phyloP scores from a whole-genome alignment of 306 rosid species.

The Coriaria nepalensis region DNA sequence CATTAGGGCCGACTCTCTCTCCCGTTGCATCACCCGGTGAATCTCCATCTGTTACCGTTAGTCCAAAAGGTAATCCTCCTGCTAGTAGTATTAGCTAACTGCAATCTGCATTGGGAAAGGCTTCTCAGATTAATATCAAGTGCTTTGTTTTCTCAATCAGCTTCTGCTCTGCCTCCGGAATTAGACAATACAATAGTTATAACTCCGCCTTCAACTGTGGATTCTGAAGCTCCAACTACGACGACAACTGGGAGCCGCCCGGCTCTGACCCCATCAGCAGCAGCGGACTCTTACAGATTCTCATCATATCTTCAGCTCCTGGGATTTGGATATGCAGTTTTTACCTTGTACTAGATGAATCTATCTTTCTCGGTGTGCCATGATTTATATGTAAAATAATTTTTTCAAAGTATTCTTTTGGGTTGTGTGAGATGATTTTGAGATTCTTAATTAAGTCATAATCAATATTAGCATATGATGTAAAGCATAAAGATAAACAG shows the following conservation, averaged over 20 bases:
- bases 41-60: constrained; percentile 8
- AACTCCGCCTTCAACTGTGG: constrained; percentile 1
- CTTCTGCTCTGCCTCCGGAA: constrained; percentile 12
- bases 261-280: constrained; percentile 45
- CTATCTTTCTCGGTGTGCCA: too few relatives aligned
- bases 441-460: too few relatives aligned
- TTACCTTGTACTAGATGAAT: constrained; percentile 28
- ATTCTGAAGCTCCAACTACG: constrained; percentile 33
- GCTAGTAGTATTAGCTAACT: not conserved
- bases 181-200: not conserved
- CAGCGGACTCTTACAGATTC: constrained; percentile 20
- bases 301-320: constrained; percentile 31
- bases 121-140: not conserved
- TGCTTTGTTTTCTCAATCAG: not conserved
- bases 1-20: constrained; percentile 8
- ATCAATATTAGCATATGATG: too few relatives aligned
- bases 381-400: not conserved
- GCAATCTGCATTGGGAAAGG: not conserved
- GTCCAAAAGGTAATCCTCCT: constrained; percentile 14
- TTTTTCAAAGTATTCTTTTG: not conserved
- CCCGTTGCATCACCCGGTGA: constrained; percentile 10
- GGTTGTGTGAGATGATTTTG: too few relatives aligned
- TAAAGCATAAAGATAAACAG: too few relatives aligned
- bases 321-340: constrained; percentile 20
- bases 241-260: constrained; percentile 41